phyloP scores from a whole-genome alignment of 768 basidiomycete species.

The Rubroboletus satanas region DNA sequence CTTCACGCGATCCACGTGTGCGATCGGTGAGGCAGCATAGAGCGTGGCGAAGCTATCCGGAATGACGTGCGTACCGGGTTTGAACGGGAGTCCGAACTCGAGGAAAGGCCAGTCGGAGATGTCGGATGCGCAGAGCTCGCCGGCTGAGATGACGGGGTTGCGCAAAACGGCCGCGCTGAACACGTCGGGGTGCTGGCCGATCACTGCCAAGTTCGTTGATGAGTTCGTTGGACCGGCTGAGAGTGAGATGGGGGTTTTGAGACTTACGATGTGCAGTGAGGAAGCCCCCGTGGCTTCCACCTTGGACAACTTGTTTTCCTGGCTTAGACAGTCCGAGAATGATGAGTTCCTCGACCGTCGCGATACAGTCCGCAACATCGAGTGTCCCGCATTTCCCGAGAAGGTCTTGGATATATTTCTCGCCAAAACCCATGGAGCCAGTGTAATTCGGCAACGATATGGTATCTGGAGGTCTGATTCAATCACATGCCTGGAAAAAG shows the following conservation, averaged over 20 bases:
- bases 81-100: constrained; percentile 39
- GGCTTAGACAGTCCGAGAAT: constrained; percentile 37
- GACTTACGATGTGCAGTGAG: constrained; percentile 53
- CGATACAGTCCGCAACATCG: constrained; percentile 64
- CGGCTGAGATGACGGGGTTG: constrained; percentile 66
- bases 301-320: constrained; percentile 34
- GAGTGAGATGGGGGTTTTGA: not conserved
- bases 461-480: constrained; percentile 39
- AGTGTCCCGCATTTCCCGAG: constrained; percentile 46
- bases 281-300: constrained; percentile 74
- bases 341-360: constrained; percentile 45
- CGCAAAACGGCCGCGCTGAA: constrained; percentile 62
- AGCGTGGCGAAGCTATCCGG: constrained; percentile 43
- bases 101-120: constrained; percentile 65
- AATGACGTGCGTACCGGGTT: constrained; percentile 37
- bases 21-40: constrained; percentile 52
- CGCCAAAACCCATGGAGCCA: constrained; percentile 64
- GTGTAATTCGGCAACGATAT: constrained; percentile 42
- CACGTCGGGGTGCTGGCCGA: constrained; percentile 56
- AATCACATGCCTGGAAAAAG: not conserved
- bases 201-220: constrained; percentile 37
- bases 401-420: constrained; percentile 47
- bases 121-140: constrained; percentile 54
- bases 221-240: not conserved
- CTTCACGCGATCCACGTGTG: constrained; percentile 46